phyloP scores from a whole-genome alignment of 768 basidiomycete species.

The Amanita exitialis region DNA sequence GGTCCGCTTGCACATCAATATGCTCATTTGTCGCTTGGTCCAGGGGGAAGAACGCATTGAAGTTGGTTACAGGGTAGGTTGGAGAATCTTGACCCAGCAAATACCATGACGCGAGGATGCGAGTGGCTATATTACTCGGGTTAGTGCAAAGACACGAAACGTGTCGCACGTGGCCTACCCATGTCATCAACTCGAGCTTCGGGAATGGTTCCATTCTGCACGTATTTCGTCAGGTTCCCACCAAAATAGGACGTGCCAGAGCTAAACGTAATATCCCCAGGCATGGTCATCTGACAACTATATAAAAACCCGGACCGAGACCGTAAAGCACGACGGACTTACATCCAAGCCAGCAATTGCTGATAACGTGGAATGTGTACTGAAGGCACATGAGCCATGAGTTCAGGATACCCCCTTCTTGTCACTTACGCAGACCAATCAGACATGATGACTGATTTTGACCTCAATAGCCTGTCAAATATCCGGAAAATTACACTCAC shows the following conservation, averaged over 20 bases:
- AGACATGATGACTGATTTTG: slow-evolving; percentile 46
- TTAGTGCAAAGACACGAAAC: background rate
- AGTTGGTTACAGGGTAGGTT: slow-evolving; percentile 57
- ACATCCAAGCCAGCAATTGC: slow-evolving; percentile 58
- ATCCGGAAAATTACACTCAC: slow-evolving; percentile 21
- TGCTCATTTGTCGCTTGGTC: slow-evolving; percentile 46
- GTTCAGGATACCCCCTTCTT: background rate
- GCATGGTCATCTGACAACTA: slow-evolving; percentile 56
- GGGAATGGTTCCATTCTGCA: slow-evolving; percentile 65
- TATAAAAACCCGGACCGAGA: background rate
- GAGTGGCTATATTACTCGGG: slow-evolving; percentile 36
- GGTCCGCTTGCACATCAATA: slow-evolving; percentile 62
- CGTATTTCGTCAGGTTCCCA: slow-evolving; percentile 54
- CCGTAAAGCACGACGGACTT: slow-evolving; percentile 12
- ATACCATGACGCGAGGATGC: slow-evolving; percentile 69
- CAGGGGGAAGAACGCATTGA: slow-evolving; percentile 51
- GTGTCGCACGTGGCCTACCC: slow-evolving; percentile 24
- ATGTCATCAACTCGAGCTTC: slow-evolving; percentile 64
- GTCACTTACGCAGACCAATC: slow-evolving; percentile 56
- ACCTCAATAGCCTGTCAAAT: background rate
- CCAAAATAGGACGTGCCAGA: slow-evolving; percentile 54
- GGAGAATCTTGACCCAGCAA: slow-evolving; percentile 52
- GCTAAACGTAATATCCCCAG: slow-evolving; percentile 41
- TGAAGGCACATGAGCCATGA: slow-evolving; percentile 7
- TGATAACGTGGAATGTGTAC: slow-evolving; percentile 48